Conservation (phyloP, 78 protist genomes). For the Dictyostelium firmibasis region DNA sequence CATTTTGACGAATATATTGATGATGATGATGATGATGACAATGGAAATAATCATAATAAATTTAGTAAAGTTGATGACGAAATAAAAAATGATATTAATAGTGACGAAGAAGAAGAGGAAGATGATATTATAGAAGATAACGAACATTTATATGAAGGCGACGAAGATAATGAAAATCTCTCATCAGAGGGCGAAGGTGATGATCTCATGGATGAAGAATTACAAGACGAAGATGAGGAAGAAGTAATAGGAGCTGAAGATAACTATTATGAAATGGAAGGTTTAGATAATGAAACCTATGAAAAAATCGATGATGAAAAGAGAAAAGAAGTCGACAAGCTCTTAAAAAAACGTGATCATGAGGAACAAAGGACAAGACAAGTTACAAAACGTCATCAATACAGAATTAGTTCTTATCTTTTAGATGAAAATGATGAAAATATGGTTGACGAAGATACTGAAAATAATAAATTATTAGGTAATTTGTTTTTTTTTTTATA, state of each 20-base stretch:
- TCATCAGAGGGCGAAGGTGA: conserved; percentile 74
- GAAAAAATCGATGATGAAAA: not conserved
- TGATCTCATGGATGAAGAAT: conserved; percentile 25
- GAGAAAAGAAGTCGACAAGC: conserved; percentile 9
- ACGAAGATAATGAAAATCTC: conserved; percentile 15
- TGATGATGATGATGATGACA: not conserved
- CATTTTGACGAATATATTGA: not conserved
- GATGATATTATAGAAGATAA: conserved; percentile 15
- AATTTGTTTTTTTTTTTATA: not conserved
- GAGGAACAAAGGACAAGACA: not conserved
- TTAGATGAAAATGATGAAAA: conserved; percentile 20
- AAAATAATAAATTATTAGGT: not conserved
- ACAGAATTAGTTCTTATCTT: conserved; percentile 18
- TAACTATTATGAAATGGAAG: conserved; percentile 44
- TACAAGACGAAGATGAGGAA: conserved; percentile 30
- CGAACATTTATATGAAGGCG: conserved; percentile 36
- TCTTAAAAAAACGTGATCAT: conserved; percentile 41
- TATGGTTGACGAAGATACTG: conserved; percentile 6
- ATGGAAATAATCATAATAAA: not conserved
- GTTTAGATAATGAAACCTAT: conserved; percentile 55
- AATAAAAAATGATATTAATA: too few relatives aligned
- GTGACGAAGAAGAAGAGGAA: conserved; percentile 6
- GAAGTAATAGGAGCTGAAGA: conserved; percentile 7
- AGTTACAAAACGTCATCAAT: not conserved
- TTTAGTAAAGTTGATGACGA: not conserved